These are phyloP conservation scores for Mycena capillaripes DNA, from an alignment of 768 basidiomycete genomes.

Conservation along the genomic window DNA sequence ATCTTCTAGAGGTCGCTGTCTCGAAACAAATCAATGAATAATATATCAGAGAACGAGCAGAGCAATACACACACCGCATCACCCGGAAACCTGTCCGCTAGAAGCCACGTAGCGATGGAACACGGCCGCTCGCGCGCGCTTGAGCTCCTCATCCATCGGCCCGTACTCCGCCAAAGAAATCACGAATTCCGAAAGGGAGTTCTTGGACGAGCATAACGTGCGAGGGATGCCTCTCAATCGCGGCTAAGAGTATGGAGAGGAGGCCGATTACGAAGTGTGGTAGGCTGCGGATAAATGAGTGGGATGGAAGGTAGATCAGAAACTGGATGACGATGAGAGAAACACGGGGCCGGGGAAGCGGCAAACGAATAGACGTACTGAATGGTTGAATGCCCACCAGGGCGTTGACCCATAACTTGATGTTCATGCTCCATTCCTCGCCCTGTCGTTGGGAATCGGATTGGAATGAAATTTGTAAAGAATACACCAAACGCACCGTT, in stretches of 20 bases:
- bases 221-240: conserved; percentile 1
- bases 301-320: not conserved
- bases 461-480: too few species aligned
- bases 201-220: not conserved
- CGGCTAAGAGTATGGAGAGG: too few species aligned
- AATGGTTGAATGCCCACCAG: not conserved
- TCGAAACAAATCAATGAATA: not conserved
- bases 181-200: not conserved
- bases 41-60: too few species aligned
- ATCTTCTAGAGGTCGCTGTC: not conserved
- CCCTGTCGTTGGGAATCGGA: not conserved
- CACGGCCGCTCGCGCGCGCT: too few species aligned
- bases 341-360: too few species aligned
- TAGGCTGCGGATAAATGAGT: not conserved
- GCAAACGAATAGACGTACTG: too few species aligned
- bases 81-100: not conserved
- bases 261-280: not conserved
- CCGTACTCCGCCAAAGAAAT: not conserved
- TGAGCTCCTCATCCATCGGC: too few species aligned
- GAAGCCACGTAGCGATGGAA: not conserved
- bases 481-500: too few species aligned
- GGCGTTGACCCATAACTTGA: too few species aligned
- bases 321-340: not conserved
- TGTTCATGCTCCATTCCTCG: not conserved
- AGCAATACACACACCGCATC: not conserved